Evolutionary conservation across 2,329 filamentous ascomycete genomes (phyloP), one percentile per base, ranked within the genome.

Genomic region (Penicillium glabrum): DNA sequence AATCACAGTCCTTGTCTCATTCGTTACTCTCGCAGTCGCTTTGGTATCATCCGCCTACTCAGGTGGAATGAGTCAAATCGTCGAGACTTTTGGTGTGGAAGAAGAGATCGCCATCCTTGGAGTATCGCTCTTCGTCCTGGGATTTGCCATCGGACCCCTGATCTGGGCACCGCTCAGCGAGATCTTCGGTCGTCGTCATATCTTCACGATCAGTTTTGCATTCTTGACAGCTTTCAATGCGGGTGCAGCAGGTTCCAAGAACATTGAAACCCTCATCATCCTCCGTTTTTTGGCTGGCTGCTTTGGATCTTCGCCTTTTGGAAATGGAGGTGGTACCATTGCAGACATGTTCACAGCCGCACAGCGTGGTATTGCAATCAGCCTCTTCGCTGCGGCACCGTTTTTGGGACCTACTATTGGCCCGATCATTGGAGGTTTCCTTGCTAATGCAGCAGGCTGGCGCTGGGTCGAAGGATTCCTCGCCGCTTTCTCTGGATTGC

Each of bases 381-480:
- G 83, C n/a, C 69, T 89, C 16, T 91, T 89, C 66, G 83, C 86
- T 10, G 80, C 84, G 5, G 85, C 86, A 2, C 87, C 87, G 0
- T 89, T 89, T 67, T 76, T 89, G 50, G 87, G 87, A 1, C 85
- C 87, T 0, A 82, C 83, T 1, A 53, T 75, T 67, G 85, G 87
- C 0, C 88, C 88, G 3, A 84, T 90, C 44, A 81, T 83, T 14
- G 85, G 85, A 53, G 86, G 86, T 1, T 90, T 89, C 68, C 75
- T 89, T 1, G 83, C 83, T 6, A 78, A 85, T 61, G 77, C 79
- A 2, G 81, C 81, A 19, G 87, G 86, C 10, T 89, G 88, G 88
- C 77, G 86, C 62, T 89, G 87, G 88, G 82, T 89, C 11, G 77
- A 83, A 67, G 85, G 84, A 1, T 72, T 88, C 46, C 80, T 85